Evolutionary conservation across 148 eudicot genomes (phyloP).

Genomic region (Fallopia convolvulus): DNA sequence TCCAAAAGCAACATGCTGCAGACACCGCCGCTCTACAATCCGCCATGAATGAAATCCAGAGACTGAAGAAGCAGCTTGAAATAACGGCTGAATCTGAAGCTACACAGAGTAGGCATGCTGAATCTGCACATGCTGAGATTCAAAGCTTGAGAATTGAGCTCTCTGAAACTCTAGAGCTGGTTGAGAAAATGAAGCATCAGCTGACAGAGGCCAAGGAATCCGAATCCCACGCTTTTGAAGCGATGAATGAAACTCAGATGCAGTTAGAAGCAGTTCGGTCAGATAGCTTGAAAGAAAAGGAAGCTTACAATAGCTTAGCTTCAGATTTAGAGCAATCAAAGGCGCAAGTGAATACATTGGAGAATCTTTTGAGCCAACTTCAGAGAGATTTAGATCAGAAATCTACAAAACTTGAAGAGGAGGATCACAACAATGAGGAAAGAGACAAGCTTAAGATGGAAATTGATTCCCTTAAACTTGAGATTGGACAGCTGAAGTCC

Average conservation of each 20-base stretch:
- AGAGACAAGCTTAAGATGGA: constrained; percentile 34
- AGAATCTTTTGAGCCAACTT: constrained; percentile 39
- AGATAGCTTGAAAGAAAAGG: constrained; percentile 39
- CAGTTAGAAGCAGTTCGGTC: constrained; percentile 42
- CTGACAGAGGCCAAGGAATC: constrained; percentile 46
- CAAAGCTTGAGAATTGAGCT: constrained; percentile 50
- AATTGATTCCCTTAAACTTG: constrained; percentile 37
- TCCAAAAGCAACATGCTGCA: constrained; percentile 65
- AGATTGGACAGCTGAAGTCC: constrained; percentile 37
- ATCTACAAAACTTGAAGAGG: constrained; percentile 12
- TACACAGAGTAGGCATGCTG: constrained; percentile 41
- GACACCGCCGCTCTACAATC: constrained; percentile 66
- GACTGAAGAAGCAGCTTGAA: constrained; percentile 51
- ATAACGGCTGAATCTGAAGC: constrained; percentile 40
- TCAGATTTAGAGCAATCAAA: constrained; percentile 55
- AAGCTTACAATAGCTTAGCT: constrained; percentile 37
- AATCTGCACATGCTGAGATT: constrained; percentile 48
- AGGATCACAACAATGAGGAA: constrained; percentile 28
- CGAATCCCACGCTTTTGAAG: constrained; percentile 44
- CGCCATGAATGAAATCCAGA: constrained; percentile 62
- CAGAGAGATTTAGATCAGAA: constrained; percentile 22
- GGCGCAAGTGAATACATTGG: constrained; percentile 38
- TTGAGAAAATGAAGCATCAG: constrained; percentile 59
- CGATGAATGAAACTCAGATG: constrained; percentile 39
- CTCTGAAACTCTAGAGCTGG: constrained; percentile 40